Evolutionary conservation across 2,329 filamentous ascomycete species (phyloP), one percentile per base, ranked within the genome.

Genomic region (Dactylella cylindrospora): DNA sequence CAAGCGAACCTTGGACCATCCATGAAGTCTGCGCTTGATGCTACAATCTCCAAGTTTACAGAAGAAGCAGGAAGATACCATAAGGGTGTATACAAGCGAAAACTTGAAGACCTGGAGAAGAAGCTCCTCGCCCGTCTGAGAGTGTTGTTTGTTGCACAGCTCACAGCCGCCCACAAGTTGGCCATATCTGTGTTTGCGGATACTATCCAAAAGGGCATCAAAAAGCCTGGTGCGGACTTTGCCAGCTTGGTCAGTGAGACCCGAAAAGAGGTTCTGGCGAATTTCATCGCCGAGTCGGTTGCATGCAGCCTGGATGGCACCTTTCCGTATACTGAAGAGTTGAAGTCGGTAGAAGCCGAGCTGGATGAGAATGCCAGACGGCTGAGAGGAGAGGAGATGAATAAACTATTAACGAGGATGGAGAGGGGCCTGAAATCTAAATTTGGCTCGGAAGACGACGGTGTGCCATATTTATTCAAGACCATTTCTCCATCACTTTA

Each of bases 351-450:
- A 68, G 86, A 88, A 71, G 91, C 94, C 72, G 93, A 98, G 57
- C 79, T 98, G 10, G 88, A 95, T 64, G 87, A 93, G 66, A 89
- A 94, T 49, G 95, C 90, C 67, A 80, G 81, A 32, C 84, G 86
- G 65, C 76, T 98, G 67, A 83, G 93, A 68, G 90, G 93, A 71
- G 93, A 98, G 67, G 93, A 98, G 75, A 95, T 98, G 89, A 84
- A 91, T 65, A 84, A 93, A 17, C 77, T 98, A 65, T 90, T 93
- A 1, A 93, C 85, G 25, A 82, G 93, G 15, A 86, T 96, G 19
- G 93, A 98, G 75, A 83, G 91, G 68, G 96, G 90, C 88, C 90
- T 98, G 65, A 85, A 86, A 70, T 89, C 88, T 55, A 84, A 90
- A 39, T 79, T 98, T 26, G 84, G 84, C 26, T 93, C 50, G 5